These are phyloP conservation scores for Trametes elegans DNA, from an alignment of 768 basidiomycete species.

Conservation along the genomic window DNA sequence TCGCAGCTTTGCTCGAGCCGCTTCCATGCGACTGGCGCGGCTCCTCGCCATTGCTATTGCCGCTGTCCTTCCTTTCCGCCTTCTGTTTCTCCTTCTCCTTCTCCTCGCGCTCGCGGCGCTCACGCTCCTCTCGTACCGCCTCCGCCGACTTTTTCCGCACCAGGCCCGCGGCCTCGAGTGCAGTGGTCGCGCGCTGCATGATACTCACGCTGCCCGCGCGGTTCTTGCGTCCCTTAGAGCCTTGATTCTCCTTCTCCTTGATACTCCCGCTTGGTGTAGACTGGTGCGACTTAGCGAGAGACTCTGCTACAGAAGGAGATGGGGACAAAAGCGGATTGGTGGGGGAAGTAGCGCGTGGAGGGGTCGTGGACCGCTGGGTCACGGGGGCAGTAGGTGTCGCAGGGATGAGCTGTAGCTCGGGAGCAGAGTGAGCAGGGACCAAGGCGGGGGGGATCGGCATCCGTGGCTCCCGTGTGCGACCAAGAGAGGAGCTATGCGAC, in stretches of 20 bases:
- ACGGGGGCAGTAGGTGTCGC: slow-evolving; percentile 62
- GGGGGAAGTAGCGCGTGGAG: slow-evolving; percentile 43
- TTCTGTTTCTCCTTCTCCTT: slow-evolving; percentile 40
- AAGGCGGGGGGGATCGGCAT: slow-evolving; percentile 26
- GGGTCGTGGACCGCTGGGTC: slow-evolving; percentile 47
- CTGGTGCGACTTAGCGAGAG: slow-evolving; percentile 57
- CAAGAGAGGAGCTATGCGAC: slow-evolving; percentile 1
- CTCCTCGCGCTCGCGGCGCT: slow-evolving; percentile 56
- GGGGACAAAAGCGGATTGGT: slow-evolving; percentile 44
- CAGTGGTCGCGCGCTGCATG: slow-evolving; percentile 93
- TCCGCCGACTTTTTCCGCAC: slow-evolving; percentile 83
- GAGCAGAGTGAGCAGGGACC: slow-evolving; percentile 41
- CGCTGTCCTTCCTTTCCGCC: slow-evolving; percentile 46
- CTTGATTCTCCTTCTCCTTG: slow-evolving; percentile 42
- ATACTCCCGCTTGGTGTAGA: slow-evolving; percentile 65
- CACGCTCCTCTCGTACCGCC: slow-evolving; percentile 62
- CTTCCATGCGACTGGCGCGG: slow-evolving; percentile 65
- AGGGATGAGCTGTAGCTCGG: slow-evolving; percentile 72
- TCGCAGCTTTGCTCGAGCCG: slow-evolving; percentile 60
- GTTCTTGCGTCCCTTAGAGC: slow-evolving; percentile 54
- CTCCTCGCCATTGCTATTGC: slow-evolving; percentile 48
- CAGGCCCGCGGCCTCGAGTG: slow-evolving; percentile 80
- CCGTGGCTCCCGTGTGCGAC: slow-evolving; percentile 10
- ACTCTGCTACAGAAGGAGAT: slow-evolving; percentile 53
- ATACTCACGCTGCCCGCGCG: slow-evolving; percentile 92